Base-by-base conservation (phyloP, 208 protist genomes). In the Wallacemonas collosoma region DNA sequence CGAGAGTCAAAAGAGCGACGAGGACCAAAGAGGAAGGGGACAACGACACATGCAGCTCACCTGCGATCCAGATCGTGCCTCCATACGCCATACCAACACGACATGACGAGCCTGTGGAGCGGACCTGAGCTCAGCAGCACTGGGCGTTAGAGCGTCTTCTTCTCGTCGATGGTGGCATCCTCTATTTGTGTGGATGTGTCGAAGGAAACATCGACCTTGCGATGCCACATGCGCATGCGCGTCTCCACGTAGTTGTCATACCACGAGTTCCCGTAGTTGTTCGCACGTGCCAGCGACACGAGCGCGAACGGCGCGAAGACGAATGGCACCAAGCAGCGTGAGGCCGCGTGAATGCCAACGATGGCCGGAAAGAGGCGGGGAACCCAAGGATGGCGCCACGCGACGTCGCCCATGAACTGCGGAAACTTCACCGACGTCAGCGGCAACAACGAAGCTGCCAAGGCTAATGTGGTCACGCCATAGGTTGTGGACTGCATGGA, bases 341-440 rank as follows among this genome's bases (percentile, higher is more conserved):
- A 95, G 43, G 89, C 89, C 12, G 90, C 66, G 68, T 89, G 89
- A 80, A 95, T 83, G 72, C 93, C 93, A 3, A 97, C 68, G 9
- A 95, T 36, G 8, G 86, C 69, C 9, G 93, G 93, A 76, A 97
- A 97, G 36, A 95, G 78, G 2, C 90, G 85, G 35, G 93, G 90
- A 45, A 97, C 80, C 75, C 93, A 95, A 3, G 86, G 88, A 63
- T 93, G 85, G 39, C 90, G 87, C 89, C 89, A 95, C 39, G 82
- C 83, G 45, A 95, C 90, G 71, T 97, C 89, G 50, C 90, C 89
- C 90, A 95, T 95, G 56, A 84, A 97, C 75, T 90, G 91, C 5
- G 93, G 93, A 50, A 94, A 94, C 69, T 82, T 89, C 56, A 95
- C 84, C 1, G 83, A 77, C 41, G 78, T 88, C 38, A 95, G 76